Conservation (phyloP, 1,139 yeast species). For the Lodderomyces orthopsilosis region DNA sequence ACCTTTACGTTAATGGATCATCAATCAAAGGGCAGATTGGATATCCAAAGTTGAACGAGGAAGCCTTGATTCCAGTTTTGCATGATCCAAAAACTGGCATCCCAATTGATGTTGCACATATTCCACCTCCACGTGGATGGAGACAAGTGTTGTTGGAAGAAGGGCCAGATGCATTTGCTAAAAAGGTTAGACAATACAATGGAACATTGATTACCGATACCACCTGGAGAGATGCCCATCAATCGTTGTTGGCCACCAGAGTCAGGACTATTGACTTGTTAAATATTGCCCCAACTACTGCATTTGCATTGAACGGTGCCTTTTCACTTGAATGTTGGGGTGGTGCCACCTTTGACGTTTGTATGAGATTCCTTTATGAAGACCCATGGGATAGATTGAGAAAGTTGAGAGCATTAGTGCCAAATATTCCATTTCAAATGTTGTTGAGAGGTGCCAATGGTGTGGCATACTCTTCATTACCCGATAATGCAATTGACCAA, state of each 20-base stretch:
- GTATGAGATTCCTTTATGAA: conserved; percentile 97
- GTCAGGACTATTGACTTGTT: conserved; percentile 90
- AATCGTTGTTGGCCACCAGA: conserved; percentile 95
- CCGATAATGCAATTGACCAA: conserved; percentile 98
- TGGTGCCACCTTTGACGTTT: conserved; percentile 98
- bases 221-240: conserved; percentile 99
- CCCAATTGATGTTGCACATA: conserved; percentile 52
- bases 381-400: conserved; percentile 98
- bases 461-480: conserved; percentile 94
- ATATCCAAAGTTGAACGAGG: conserved; percentile 72
- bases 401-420: conserved; percentile 82
- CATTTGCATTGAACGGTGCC: conserved; percentile 85
- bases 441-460: conserved; percentile 98
- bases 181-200: conserved; percentile 75
- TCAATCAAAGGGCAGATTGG: conserved; percentile 95
- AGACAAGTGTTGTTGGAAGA: conserved; percentile 78
- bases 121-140: conserved; percentile 78
- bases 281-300: conserved; percentile 91
- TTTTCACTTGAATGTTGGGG: conserved; percentile 99
- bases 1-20: conserved; percentile 91
- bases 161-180: conserved; percentile 89
- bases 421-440: conserved; percentile 99
- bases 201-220: conserved; percentile 96
- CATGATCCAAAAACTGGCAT: conserved; percentile 57
- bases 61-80: conserved; percentile 72